Percentiles rank a stretch among this genome's conserved stretches.
phyloP scores from a whole-genome alignment of 331 rosid species.

The Quercus phellos region DNA sequence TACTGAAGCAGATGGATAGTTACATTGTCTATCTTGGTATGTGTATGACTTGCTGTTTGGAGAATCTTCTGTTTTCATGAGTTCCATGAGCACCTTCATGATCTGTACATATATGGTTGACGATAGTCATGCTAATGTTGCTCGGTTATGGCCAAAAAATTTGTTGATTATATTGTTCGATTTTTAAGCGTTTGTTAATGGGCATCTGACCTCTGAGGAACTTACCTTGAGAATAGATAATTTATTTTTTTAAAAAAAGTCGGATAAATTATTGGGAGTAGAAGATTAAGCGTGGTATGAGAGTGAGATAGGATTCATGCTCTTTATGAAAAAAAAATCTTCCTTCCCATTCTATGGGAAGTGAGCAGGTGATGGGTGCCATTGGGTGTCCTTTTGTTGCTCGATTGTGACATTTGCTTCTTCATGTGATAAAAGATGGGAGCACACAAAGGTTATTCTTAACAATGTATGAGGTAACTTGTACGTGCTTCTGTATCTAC shows the following conservation, averaged over 20 bases:
- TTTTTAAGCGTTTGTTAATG: slow-evolving; percentile 20
- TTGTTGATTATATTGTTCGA: slow-evolving; percentile 24
- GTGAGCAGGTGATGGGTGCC: slow-evolving; percentile 85
- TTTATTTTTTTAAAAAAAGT: background rate
- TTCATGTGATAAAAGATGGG: slow-evolving; percentile 96
- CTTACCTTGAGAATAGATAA: slow-evolving; percentile 13
- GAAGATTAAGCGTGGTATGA: slow-evolving; percentile 20
- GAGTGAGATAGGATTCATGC: slow-evolving; percentile 34
- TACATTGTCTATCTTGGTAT: slow-evolving; percentile 16
- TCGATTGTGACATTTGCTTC: slow-evolving; percentile 91
- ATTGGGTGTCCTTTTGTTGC: slow-evolving; percentile 81
- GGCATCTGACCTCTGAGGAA: slow-evolving; percentile 19
- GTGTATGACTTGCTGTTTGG: slow-evolving; percentile 31
- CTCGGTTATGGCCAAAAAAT: slow-evolving; percentile 27
- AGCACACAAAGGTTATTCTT: slow-evolving; percentile 87
- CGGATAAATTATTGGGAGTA: slow-evolving; percentile 12
- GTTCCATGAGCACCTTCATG: slow-evolving; percentile 30
- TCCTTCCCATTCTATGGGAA: slow-evolving; percentile 68
- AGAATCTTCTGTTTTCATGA: slow-evolving; percentile 29
- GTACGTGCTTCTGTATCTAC: slow-evolving; percentile 54
- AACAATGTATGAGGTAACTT: slow-evolving; percentile 95
- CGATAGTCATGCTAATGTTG: slow-evolving; percentile 32
- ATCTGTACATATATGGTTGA: slow-evolving; percentile 25
- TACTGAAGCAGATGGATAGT: slow-evolving; percentile 3
- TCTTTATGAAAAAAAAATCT: slow-evolving; percentile 31